Evolutionary conservation across 768 basidiomycete species (phyloP), one percentile per base, ranked within the genome.

Genomic region (Trametes maxima): DNA sequence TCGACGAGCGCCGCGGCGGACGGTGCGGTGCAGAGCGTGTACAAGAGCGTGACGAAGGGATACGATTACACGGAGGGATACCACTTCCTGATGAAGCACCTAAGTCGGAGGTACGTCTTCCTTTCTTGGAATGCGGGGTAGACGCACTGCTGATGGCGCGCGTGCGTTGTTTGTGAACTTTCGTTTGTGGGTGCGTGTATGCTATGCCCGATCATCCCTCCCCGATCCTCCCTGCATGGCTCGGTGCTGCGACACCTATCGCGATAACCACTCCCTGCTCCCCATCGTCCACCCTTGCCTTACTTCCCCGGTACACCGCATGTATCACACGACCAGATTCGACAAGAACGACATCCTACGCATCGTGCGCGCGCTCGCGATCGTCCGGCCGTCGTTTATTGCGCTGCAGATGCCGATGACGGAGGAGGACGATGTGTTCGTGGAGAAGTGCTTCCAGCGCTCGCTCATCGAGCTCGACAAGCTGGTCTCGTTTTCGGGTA

Each of bases 1-100:
- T 59, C 44, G 21, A 59, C 45, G 16, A 57, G 35, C 43, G 28
- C 54, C 44, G 58, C 51, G 37, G 51, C 52, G 50, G 62, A 57
- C 53, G 36, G 66, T 49, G 63, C 47, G 64, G 44, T 67, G 64
- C 44, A 66, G 61, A 87, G 78, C 77, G 82, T 77, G 75, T 91
- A 79, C 77, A 81, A 78, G 80, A 85, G 76, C 72, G 86, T 83
- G 48, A 81, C 86, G 16, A 80, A 83, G 69, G 90, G 94, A 5
- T 96, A 94, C 70, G 94, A 96, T 72, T 97, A 98, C 69, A 96
- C 94, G 16, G 90, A 97, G 78, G 94, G 94, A 21, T 98, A 98
- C 72, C 96, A 97, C 73, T 92, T 91, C 73, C 79, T 98, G 67
- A 98, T 98, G 94, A 92, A 94, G 77, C 91, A 94, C 75, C 79